These are phyloP conservation scores for Ceratocystis destructans DNA, from an alignment of 2,329 filamentous ascomycete species.

Conservation along the genomic window DNA sequence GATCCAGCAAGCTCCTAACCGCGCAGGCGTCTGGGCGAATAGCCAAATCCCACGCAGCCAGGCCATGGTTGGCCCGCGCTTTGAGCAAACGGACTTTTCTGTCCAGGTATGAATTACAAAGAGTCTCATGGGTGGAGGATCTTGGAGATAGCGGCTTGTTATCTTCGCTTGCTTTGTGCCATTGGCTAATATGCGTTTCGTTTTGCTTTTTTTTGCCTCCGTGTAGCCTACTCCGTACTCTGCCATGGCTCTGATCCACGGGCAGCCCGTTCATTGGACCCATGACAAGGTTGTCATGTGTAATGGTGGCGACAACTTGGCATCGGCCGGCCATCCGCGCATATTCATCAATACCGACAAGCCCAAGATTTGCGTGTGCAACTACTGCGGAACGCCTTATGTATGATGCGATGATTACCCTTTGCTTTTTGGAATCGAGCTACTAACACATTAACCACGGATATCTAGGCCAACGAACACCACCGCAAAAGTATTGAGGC, in stretches of 20 bases:
- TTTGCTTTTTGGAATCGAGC: neutral
- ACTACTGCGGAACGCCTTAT: slow-evolving; percentile 86
- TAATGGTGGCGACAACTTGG: slow-evolving; percentile 80
- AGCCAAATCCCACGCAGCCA: slow-evolving; percentile 68
- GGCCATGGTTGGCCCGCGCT: slow-evolving; percentile 87
- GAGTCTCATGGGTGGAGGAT: neutral
- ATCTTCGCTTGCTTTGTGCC: neutral
- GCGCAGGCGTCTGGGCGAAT: slow-evolving; percentile 63
- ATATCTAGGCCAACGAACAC: slow-evolving; percentile 67
- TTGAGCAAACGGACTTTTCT: slow-evolving; percentile 92
- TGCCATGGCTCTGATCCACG: slow-evolving; percentile 91
- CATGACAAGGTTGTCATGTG: slow-evolving; percentile 71
- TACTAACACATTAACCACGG: slow-evolving; percentile 1
- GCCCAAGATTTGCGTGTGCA: slow-evolving; percentile 79
- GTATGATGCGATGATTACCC: slow-evolving; percentile 41
- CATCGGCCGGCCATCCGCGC: slow-evolving; percentile 73
- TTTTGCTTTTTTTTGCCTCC: neutral
- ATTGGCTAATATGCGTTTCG: slow-evolving; percentile 1
- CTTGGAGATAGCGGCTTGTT: neutral
- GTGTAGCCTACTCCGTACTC: slow-evolving; percentile 69
- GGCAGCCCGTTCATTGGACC: slow-evolving; percentile 86
- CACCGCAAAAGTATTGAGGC: slow-evolving; percentile 75
- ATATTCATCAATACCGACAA: slow-evolving; percentile 99
- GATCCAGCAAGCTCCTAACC: slow-evolving; percentile 70
- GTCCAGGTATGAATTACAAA: slow-evolving; percentile 54